Conservation (phyloP, 1,284 basidiomycete genomes). For the Tylopilus sp. region DNA sequence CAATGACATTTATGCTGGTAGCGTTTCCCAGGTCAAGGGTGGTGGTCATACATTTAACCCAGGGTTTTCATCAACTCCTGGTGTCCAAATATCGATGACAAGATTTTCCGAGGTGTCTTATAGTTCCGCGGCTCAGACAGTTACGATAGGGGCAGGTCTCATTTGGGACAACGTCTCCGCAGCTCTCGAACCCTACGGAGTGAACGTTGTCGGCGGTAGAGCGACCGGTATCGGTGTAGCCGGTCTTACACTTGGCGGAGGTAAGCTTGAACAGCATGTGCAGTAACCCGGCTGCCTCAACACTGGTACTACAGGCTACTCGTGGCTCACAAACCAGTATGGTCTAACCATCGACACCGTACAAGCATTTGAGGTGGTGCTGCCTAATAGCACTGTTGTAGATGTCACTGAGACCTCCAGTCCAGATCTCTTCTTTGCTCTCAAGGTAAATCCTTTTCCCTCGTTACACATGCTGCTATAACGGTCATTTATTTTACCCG, state of each 20-base stretch:
- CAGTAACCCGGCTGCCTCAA: not conserved
- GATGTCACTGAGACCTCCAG: conserved; percentile 50
- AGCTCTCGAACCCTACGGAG: conserved; percentile 54
- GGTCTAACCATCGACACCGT: conserved; percentile 65
- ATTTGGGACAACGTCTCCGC: conserved; percentile 55
- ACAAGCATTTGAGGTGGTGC: conserved; percentile 58
- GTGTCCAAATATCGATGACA: conserved; percentile 17
- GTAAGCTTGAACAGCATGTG: conserved; percentile 58
- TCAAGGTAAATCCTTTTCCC: conserved; percentile 48
- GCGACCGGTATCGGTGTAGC: conserved; percentile 57
- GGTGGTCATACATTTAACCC: conserved; percentile 53
- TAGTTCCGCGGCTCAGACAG: conserved; percentile 48
- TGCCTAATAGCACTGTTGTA: conserved; percentile 56
- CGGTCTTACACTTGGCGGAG: conserved; percentile 41
- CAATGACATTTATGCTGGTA: not conserved
- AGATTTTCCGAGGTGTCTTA: conserved; percentile 14
- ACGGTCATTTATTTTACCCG: not conserved
- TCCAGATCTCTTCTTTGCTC: conserved; percentile 57
- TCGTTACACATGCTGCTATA: not conserved
- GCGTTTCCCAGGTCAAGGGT: conserved; percentile 41
- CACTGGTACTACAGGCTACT: conserved; percentile 16
- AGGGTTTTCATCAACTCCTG: conserved; percentile 46
- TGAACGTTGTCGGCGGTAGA: conserved; percentile 55
- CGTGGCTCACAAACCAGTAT: conserved; percentile 46
- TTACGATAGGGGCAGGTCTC: conserved; percentile 60